A percentile compares a stretch with the other conserved stretches of the same genome.
Conservation (phyloP, 2,329 filamentous ascomycete genomes). For the Cladophialophora chaetospira region DNA sequence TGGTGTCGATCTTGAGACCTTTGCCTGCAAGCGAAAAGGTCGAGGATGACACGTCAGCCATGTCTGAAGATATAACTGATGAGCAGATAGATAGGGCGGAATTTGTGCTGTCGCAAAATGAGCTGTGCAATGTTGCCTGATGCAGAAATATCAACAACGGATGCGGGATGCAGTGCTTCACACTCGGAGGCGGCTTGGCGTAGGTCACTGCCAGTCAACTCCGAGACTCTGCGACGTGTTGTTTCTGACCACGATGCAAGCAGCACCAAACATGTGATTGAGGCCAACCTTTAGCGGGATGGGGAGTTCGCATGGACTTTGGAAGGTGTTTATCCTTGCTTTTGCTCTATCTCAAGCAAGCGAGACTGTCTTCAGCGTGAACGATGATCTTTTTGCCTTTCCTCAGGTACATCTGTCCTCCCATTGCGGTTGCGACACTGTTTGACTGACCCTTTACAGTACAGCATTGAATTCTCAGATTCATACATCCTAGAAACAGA, state of each 20-base stretch:
- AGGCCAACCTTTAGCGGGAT: background rate
- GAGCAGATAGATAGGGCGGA: background rate
- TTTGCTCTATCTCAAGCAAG: constrained; percentile 41
- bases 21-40: constrained; percentile 90
- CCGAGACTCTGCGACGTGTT: background rate
- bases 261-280: background rate
- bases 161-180: too few relatives aligned
- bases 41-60: constrained; percentile 14
- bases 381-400: constrained; percentile 83
- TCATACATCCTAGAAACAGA: constrained; percentile 49
- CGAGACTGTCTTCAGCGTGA: constrained; percentile 73
- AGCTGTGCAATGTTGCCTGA: too few relatives aligned
- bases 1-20: constrained; percentile 87
- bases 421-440: background rate
- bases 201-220: too few relatives aligned
- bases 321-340: background rate
- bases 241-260: background rate
- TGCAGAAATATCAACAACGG: too few relatives aligned
- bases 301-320: background rate
- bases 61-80: background rate
- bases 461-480: constrained; percentile 75
- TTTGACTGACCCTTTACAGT: constrained; percentile 56
- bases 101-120: background rate
- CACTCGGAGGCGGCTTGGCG: too few relatives aligned
- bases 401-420: constrained; percentile 67